phyloP scores from a whole-genome alignment of 2,329 filamentous ascomycete genomes.

The Pseudogymnoascus sp. region DNA sequence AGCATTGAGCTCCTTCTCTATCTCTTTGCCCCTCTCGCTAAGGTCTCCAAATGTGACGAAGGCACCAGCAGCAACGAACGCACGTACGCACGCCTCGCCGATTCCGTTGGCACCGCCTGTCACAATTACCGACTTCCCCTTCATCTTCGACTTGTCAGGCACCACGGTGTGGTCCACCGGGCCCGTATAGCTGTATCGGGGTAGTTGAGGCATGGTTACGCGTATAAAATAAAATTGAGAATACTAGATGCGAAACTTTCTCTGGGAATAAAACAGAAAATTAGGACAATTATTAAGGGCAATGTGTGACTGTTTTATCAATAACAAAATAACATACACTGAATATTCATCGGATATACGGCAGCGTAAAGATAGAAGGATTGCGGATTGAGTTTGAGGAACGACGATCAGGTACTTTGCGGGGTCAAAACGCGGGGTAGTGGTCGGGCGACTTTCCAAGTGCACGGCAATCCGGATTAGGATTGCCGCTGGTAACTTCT shows the following conservation, averaged over 20 bases:
- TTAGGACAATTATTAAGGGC: neutral
- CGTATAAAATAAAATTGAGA: neutral
- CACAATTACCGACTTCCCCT: conserved; percentile 39
- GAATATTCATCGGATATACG: neutral
- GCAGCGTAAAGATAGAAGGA: neutral
- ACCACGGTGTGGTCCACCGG: conserved; percentile 30
- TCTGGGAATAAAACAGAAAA: neutral
- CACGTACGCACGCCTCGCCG: conserved; percentile 27
- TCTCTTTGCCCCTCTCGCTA: conserved; percentile 23
- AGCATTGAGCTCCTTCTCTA: conserved; percentile 26
- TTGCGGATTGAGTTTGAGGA: neutral
- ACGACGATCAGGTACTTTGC: neutral
- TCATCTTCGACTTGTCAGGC: conserved; percentile 32
- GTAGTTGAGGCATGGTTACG: neutral
- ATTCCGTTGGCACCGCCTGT: conserved; percentile 37
- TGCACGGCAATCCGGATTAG: neutral
- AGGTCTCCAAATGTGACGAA: conserved; percentile 37
- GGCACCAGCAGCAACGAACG: conserved; percentile 29
- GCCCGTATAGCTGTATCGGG: conserved; percentile 27
- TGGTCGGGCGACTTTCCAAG: neutral
- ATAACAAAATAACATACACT: neutral
- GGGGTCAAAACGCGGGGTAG: neutral
- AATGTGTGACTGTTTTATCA: neutral
- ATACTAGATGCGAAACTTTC: neutral
- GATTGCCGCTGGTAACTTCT: neutral